phyloP scores from a whole-genome alignment of 257 asterid genomes.

The Salvia splendens region DNA sequence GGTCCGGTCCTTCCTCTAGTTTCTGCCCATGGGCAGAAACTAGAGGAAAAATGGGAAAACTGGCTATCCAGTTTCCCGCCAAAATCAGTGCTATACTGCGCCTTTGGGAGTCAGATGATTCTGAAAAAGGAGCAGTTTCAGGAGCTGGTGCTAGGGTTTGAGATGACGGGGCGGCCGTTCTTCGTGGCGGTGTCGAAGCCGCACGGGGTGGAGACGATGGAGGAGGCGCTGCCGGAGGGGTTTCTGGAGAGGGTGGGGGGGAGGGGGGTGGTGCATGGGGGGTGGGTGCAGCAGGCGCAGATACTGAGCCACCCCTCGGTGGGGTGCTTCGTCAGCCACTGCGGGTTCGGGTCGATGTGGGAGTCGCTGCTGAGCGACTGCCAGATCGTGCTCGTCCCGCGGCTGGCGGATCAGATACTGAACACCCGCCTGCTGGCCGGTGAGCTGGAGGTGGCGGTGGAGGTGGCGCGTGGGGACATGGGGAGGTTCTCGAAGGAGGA shows the following conservation, averaged over 20 bases:
- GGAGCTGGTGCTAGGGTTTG: slow-evolving; percentile 66
- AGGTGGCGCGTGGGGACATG: slow-evolving; percentile 68
- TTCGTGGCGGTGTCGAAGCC: slow-evolving; percentile 64
- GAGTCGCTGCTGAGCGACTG: slow-evolving; percentile 68
- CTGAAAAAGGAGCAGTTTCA: slow-evolving; percentile 56
- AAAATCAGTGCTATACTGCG: slow-evolving; percentile 56
- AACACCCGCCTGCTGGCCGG: slow-evolving; percentile 65
- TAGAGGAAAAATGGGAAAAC: slow-evolving; percentile 54
- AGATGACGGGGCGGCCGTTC: slow-evolving; percentile 71
- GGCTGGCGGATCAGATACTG: slow-evolving; percentile 67
- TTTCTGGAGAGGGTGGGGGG: slow-evolving; percentile 59
- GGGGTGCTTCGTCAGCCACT: slow-evolving; percentile 87
- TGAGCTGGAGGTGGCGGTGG: slow-evolving; percentile 76
- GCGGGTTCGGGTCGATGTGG: slow-evolving; percentile 95
- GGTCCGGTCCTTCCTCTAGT: slow-evolving; percentile 67
- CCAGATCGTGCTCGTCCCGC: slow-evolving; percentile 70
- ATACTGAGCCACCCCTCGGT: slow-evolving; percentile 68
- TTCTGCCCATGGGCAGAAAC: slow-evolving; percentile 22
- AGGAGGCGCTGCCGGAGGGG: slow-evolving; percentile 79
- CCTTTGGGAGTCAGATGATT: slow-evolving; percentile 66
- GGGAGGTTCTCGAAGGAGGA: slow-evolving; percentile 69
- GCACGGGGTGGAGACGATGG: slow-evolving; percentile 46
- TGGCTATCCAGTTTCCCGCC: slow-evolving; percentile 58
- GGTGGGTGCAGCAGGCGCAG: slow-evolving; percentile 75
- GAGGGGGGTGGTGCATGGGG: slow-evolving; percentile 60